Percentiles rank a stretch among this genome's conserved stretches.
phyloP scores from a whole-genome alignment of 2,329 filamentous ascomycete species.

The Fusarium euwallaceae region DNA sequence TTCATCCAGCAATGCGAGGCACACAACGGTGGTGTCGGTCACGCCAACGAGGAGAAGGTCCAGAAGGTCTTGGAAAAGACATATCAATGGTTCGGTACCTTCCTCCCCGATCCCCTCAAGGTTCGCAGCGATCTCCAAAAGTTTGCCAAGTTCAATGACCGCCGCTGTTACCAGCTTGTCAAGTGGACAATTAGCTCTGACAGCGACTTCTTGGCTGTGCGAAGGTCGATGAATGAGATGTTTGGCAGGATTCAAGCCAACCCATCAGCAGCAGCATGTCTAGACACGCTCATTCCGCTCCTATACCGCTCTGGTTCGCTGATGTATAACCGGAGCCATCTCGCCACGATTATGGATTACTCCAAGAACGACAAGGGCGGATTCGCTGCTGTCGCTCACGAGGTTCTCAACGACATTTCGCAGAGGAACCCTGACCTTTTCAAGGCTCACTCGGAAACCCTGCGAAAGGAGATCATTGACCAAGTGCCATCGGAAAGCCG shows the following conservation, averaged over 20 bases:
- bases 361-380: constrained; percentile 86
- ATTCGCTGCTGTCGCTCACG: constrained; percentile 83
- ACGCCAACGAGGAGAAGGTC: constrained; percentile 76
- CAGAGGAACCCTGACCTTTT: constrained; percentile 90
- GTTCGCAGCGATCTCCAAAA: constrained; percentile 85
- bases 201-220: constrained; percentile 92
- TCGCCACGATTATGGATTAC: constrained; percentile 89
- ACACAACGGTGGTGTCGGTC: constrained; percentile 88
- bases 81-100: constrained; percentile 78
- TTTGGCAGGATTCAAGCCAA: constrained; percentile 82
- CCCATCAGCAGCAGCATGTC: constrained; percentile 68
- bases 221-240: constrained; percentile 91
- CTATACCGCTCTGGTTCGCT: constrained; percentile 87
- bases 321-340: constrained; percentile 94
- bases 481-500: constrained; percentile 80
- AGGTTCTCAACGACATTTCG: constrained; percentile 92
- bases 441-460: constrained; percentile 90
- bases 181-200: constrained; percentile 87
- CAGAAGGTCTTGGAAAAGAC: constrained; percentile 80
- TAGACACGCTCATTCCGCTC: constrained; percentile 85
- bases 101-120: constrained; percentile 80
- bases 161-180: constrained; percentile 89
- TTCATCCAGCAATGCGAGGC: constrained; percentile 88
- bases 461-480: constrained; percentile 87
- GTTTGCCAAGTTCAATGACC: constrained; percentile 92